A percentile compares a stretch with the other conserved stretches of the same genome.
Conservation (phyloP, 1,284 basidiomycete genomes). For the Chiua sp. region DNA sequence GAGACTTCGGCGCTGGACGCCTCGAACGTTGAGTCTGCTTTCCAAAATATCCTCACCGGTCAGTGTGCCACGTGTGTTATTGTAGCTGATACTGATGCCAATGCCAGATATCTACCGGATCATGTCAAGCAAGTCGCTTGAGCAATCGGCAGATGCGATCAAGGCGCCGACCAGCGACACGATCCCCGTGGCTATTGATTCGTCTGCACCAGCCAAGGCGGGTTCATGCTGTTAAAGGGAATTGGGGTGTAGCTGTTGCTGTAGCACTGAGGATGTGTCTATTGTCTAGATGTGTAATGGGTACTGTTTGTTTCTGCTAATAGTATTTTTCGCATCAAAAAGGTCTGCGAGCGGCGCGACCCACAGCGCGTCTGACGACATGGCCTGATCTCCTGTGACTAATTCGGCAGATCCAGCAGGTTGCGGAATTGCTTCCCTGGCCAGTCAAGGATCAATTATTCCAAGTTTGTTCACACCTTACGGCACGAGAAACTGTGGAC, state of each 20-base stretch:
- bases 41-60: constrained; percentile 98
- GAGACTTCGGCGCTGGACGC: constrained; percentile 99
- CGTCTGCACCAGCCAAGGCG: constrained; percentile 38
- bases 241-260: constrained; percentile 14
- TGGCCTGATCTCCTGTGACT: constrained; percentile 87
- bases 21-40: constrained; percentile 96
- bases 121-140: constrained; percentile 89
- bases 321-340: constrained; percentile 42
- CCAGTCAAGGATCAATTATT: constrained; percentile 82
- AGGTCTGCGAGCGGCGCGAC: constrained; percentile 79
- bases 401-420: constrained; percentile 82
- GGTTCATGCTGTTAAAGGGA: constrained; percentile 48
- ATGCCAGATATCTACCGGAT: constrained; percentile 91
- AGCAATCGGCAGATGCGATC: constrained; percentile 77
- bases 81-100: constrained; percentile 8
- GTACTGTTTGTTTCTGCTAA: constrained; percentile 29
- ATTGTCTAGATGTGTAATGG: constrained; percentile 22
- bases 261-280: constrained; percentile 10
- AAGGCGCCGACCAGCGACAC: constrained; percentile 73
- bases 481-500: constrained; percentile 64
- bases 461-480: constrained; percentile 67
- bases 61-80: constrained; percentile 28
- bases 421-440: constrained; percentile 92
- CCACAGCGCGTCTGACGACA: constrained; percentile 80
- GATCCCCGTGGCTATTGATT: constrained; percentile 72